phyloP scores from a whole-genome alignment of 1,284 basidiomycete species.

The Tylopilus sp. region DNA sequence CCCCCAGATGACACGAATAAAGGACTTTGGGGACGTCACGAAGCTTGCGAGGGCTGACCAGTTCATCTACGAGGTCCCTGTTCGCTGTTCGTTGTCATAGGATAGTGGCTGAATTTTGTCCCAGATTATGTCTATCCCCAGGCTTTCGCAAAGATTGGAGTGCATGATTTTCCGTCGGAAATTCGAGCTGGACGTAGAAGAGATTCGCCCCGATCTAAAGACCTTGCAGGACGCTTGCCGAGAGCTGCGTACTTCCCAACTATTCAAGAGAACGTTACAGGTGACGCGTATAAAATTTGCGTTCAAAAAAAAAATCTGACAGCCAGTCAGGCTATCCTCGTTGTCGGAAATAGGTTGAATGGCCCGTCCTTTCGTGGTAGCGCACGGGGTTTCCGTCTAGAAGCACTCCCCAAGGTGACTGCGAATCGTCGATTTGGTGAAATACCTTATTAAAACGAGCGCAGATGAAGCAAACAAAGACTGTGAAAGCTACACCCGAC shows the following conservation, averaged over 20 bases:
- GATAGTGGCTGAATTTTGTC: conserved; percentile 7
- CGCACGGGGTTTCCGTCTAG: conserved; percentile 79
- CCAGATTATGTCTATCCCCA: conserved; percentile 75
- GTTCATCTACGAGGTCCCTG: conserved; percentile 69
- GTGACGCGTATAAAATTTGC: conserved; percentile 33
- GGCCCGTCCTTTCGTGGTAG: conserved; percentile 77
- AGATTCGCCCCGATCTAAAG: conserved; percentile 77
- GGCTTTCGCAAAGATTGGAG: conserved; percentile 66
- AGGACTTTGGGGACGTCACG: conserved; percentile 60
- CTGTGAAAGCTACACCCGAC: conserved; percentile 56
- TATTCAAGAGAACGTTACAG: conserved; percentile 69
- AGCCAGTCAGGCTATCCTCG: conserved; percentile 54
- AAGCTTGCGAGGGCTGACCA: conserved; percentile 81
- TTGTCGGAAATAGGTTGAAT: conserved; percentile 81
- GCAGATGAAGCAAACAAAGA: conserved; percentile 82
- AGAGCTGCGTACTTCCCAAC: conserved; percentile 66
- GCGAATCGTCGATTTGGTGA: background rate
- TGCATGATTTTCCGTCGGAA: conserved; percentile 81
- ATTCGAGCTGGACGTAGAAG: conserved; percentile 78
- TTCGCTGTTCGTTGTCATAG: background rate
- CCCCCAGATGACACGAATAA: conserved; percentile 55
- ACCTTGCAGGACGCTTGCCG: conserved; percentile 69
- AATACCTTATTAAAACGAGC: background rate
- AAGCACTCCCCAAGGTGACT: conserved; percentile 72
- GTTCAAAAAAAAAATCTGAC: conserved; percentile 5